A percentile compares a stretch with the other conserved stretches of the same genome.
These are phyloP conservation scores for Dendrobium chrysotoxum DNA, from an alignment of 106 monocot species.

Conservation along the genomic window DNA sequence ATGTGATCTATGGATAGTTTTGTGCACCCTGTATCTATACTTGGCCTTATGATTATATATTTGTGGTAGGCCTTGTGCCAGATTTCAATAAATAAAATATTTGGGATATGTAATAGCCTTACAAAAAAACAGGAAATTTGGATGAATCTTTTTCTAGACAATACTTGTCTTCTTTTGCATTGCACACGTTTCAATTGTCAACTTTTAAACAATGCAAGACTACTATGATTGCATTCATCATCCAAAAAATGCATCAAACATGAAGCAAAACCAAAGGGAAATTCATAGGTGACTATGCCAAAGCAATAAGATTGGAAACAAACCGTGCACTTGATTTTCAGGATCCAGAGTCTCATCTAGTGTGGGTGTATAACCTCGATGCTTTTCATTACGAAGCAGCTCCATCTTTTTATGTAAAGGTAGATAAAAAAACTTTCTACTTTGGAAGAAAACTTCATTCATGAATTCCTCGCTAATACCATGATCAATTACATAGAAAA, in stretches of 20 bases:
- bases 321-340: slow-evolving; percentile 76
- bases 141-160: no score
- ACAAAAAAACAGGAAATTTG: no score
- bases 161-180: no score
- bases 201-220: no score
- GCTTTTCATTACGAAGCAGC: slow-evolving; percentile 70
- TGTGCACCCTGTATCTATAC: no score
- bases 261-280: neutral
- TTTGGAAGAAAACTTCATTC: slow-evolving; percentile 66
- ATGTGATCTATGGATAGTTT: no score
- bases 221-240: no score
- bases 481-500: slow-evolving; percentile 75
- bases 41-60: no score
- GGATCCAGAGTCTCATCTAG: slow-evolving; percentile 74
- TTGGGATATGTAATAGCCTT: no score
- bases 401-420: slow-evolving; percentile 61
- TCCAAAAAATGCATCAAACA: neutral
- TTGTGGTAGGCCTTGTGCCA: no score
- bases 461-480: slow-evolving; percentile 74
- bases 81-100: no score
- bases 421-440: slow-evolving; percentile 68
- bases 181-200: no score
- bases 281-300: neutral
- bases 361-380: slow-evolving; percentile 83
- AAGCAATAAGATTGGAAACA: slow-evolving; percentile 4